Conservation (phyloP, 208 protist genomes). For the Wallacemonas rigidus region DNA sequence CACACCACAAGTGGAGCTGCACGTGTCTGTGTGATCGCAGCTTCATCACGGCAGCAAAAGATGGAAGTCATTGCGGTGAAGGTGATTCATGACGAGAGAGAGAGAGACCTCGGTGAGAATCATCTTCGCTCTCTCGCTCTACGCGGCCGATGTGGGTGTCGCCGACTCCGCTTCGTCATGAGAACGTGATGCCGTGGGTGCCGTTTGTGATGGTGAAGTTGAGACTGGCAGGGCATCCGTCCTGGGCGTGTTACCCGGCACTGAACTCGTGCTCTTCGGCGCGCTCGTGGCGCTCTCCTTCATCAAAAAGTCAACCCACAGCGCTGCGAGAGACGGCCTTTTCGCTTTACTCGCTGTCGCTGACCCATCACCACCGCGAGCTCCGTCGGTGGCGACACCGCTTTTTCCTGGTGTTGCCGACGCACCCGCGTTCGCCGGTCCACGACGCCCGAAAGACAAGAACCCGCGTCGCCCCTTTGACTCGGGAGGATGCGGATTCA, state of each 20-base stretch:
- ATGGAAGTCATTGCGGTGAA: no score
- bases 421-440: not conserved
- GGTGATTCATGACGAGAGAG: no score
- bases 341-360: not conserved
- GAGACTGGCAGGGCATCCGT: no score
- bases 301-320: conserved; percentile 89
- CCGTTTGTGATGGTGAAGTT: no score
- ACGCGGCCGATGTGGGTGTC: no score
- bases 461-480: conserved; percentile 25
- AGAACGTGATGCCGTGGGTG: no score
- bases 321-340: conserved; percentile 36
- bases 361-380: not conserved
- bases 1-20: no score
- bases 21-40: no score
- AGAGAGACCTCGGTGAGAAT: no score
- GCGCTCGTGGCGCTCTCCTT: conserved; percentile 48
- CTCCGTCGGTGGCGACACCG: not conserved
- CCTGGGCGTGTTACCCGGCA: not conserved
- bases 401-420: conserved; percentile 16
- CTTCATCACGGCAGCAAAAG: no score
- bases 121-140: no score
- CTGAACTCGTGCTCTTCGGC: not conserved
- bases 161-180: no score
- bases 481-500: conserved; percentile 52
- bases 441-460: conserved; percentile 26